Evolutionary conservation across 257 asterid species (phyloP).

Genomic region (Apocynum venetum): DNA sequence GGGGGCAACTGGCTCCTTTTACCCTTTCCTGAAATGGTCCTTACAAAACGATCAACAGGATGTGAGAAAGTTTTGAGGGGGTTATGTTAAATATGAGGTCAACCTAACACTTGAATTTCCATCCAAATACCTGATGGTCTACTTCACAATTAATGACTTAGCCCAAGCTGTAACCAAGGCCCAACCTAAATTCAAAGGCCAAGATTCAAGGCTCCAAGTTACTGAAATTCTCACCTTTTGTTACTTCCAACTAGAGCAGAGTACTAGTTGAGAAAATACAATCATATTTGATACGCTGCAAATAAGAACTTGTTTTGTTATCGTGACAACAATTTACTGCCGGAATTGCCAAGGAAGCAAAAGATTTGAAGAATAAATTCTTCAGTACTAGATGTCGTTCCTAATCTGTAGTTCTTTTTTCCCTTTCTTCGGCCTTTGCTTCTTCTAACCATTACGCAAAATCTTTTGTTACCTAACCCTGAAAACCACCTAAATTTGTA

Average conservation of each 20-base stretch:
- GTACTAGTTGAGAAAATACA: neutral
- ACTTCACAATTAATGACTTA: neutral
- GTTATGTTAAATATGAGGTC: neutral
- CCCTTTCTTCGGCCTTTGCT: neutral
- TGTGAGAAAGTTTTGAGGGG: neutral
- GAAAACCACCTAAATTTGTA: neutral
- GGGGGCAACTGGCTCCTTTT: no score
- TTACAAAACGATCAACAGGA: no score
- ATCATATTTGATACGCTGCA: neutral
- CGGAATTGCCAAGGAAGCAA: neutral
- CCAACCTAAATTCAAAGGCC: neutral
- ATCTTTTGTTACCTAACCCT: neutral
- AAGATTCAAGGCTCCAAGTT: neutral
- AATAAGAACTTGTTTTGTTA: neutral
- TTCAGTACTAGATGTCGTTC: neutral
- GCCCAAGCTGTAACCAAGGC: neutral
- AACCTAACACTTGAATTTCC: neutral
- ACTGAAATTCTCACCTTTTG: neutral
- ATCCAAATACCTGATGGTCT: neutral
- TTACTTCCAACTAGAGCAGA: neutral
- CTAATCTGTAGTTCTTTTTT: neutral
- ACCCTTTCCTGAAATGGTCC: neutral
- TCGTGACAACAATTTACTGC: neutral
- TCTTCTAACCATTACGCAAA: no score
- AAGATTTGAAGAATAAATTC: neutral